Evolutionary conservation across 108 stramenopile genomes (phyloP), one percentile per base, ranked within the genome.

Genomic region (Cyclostephanos tholiformis): DNA sequence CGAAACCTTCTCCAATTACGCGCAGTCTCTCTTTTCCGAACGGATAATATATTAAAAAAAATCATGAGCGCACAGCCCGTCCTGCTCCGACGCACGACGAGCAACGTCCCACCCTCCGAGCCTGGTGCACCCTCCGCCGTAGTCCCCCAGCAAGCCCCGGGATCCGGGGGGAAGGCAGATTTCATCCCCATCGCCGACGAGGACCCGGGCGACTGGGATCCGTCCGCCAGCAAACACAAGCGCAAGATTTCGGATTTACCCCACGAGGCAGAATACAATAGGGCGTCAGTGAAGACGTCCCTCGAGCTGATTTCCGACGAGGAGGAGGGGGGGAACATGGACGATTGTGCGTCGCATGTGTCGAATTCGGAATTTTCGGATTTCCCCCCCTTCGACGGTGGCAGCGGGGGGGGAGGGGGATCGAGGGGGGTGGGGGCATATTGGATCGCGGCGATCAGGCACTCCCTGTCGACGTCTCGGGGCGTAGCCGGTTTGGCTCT

Each of bases 151-250:
- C 41, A 41, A 12, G 41, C 41, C 41, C 41, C 41, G 41, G 41
- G 41, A 41, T 41, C 41, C 35, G 50, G 22, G n/a, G 44, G 58
- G 26, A 50, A 29, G n/a, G 64, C 48, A 4, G 26, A 46, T 49
- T 57, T 41, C 26, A 75, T 75, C 48, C 74, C 74, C 35, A 51
- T 69, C 23, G 75, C 59, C 59, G 75, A 76, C 55, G 67, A 76
- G 25, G 61, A 76, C 0, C 60, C 60, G 6, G 74, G 74, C 5
- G 66, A 67, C 26, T 30, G 58, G 20, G 65, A 53, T 14, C 32
- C 67, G 0, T 55, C 51, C 53, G 57, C 58, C 23, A 75, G 74
- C 38, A 43, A 29, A 3, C 75, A 76, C 61, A 76, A 76, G 36
- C 22, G 61, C n/a, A 76, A 76, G 67, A 36, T 36, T 10, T 67